These are phyloP conservation scores for Microbotryum lychnidis-dioicae DNA, from an alignment of 1,284 basidiomycete genomes.

Conservation along the genomic window DNA sequence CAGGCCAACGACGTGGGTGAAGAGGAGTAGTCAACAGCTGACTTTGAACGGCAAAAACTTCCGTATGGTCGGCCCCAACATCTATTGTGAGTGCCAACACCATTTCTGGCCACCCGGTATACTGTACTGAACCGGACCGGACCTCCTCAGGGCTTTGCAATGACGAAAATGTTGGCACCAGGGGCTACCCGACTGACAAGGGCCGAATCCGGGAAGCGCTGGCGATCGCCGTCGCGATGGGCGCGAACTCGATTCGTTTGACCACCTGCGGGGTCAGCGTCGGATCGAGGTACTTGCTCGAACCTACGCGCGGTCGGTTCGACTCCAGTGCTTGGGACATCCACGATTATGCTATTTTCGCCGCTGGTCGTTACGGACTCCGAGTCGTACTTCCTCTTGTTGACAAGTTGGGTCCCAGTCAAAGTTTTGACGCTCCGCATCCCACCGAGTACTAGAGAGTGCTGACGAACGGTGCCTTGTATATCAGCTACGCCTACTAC, in stretches of 20 bases:
- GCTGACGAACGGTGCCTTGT: neutral
- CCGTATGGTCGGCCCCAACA: conserved; percentile 24
- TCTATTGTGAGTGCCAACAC: conserved; percentile 1
- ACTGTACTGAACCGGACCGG: no score
- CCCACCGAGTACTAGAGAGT: neutral
- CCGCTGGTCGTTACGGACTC: neutral
- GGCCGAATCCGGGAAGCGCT: conserved; percentile 24
- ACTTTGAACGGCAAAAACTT: conserved; percentile 4
- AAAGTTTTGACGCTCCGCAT: no score
- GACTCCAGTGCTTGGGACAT: neutral
- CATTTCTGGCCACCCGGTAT: no score
- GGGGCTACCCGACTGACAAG: neutral
- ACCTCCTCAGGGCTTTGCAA: conserved; percentile 7
- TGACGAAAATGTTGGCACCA: conserved; percentile 9
- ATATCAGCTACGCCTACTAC: neutral
- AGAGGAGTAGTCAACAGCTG: conserved; percentile 5
- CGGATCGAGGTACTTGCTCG: conserved; percentile 1
- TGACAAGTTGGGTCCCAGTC: neutral
- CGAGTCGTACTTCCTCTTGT: neutral
- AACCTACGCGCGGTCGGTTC: conserved; percentile 1
- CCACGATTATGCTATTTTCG: neutral
- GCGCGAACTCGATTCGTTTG: conserved; percentile 20
- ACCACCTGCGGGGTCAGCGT: conserved; percentile 15
- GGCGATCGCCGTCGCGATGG: conserved; percentile 29
- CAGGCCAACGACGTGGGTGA: conserved; percentile 12